A percentile compares a stretch with the other conserved stretches of the same genome.
Conservation (phyloP, 2,329 filamentous ascomycete species). For the Fusarium coicis region DNA sequence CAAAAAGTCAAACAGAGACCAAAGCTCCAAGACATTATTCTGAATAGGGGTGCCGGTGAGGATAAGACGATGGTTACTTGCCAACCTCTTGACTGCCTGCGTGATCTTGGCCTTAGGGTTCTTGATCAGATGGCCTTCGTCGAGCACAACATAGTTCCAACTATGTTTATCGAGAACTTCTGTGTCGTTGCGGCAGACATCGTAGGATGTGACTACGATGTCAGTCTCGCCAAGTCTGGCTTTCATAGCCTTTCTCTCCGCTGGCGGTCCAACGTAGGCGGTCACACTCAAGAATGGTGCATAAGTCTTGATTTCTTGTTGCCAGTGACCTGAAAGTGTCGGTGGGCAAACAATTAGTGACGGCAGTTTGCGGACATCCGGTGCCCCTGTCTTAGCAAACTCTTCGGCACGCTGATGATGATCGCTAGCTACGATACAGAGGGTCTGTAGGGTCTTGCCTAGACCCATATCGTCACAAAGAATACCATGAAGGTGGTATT, state of each 20-base stretch:
- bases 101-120: constrained; percentile 98
- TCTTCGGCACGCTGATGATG: constrained; percentile 94
- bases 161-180: constrained; percentile 83
- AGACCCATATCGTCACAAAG: constrained; percentile 99
- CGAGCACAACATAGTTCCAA: constrained; percentile 98
- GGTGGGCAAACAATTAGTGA: constrained; percentile 97
- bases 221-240: constrained; percentile 80
- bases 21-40: constrained; percentile 96
- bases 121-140: constrained; percentile 98
- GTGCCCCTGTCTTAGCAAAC: constrained; percentile 81
- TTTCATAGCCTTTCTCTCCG: constrained; percentile 79
- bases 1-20: constrained; percentile 98
- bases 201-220: constrained; percentile 96
- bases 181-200: constrained; percentile 96
- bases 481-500: constrained; percentile 97
- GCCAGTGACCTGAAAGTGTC: constrained; percentile 97
- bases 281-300: constrained; percentile 92
- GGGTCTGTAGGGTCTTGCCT: constrained; percentile 95
- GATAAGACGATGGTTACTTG: constrained; percentile 94
- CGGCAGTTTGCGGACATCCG: constrained; percentile 82
- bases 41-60: constrained; percentile 97
- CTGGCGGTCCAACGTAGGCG: constrained; percentile 90
- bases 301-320: constrained; percentile 95
- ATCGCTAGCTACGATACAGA: constrained; percentile 98
- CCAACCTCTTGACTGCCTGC: constrained; percentile 87